These are phyloP conservation scores for Colletotrichum tofieldiae DNA, from an alignment of 2,329 filamentous ascomycete genomes.

Conservation along the genomic window DNA sequence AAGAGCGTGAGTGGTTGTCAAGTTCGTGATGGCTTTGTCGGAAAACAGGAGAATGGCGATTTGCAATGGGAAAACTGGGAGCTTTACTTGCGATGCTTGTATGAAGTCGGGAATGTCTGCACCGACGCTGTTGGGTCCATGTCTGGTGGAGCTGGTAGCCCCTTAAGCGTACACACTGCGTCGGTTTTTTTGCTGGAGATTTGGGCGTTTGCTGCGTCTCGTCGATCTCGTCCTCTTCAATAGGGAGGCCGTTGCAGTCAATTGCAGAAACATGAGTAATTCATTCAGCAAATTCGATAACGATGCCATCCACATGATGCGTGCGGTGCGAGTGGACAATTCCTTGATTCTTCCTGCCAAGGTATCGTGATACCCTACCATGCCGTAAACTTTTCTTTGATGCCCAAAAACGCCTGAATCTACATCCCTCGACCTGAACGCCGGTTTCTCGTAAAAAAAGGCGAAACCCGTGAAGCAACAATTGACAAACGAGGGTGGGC, in stretches of 20 bases:
- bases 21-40: not conserved
- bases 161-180: not conserved
- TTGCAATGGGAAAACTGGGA: conserved; percentile 3
- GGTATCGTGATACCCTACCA: conserved; percentile 20
- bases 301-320: not conserved
- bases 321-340: not conserved
- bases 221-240: not conserved
- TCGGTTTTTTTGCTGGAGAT: not conserved
- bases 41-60: not conserved
- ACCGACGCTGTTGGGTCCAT: not conserved
- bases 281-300: not conserved
- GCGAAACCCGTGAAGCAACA: not conserved
- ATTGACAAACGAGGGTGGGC: not conserved
- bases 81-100: conserved; percentile 6
- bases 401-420: conserved; percentile 27
- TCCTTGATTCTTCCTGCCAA: not conserved
- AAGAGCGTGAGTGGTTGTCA: conserved; percentile 28
- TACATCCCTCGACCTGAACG: conserved; percentile 14
- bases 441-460: conserved; percentile 1
- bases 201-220: conserved; percentile 4
- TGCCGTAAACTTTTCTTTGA: conserved; percentile 22
- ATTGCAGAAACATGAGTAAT: not conserved
- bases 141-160: not conserved
- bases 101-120: not conserved
- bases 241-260: not conserved